These are phyloP conservation scores for Neophaeococcomyces aloes DNA, from an alignment of 2,329 filamentous ascomycete species.

Conservation along the genomic window DNA sequence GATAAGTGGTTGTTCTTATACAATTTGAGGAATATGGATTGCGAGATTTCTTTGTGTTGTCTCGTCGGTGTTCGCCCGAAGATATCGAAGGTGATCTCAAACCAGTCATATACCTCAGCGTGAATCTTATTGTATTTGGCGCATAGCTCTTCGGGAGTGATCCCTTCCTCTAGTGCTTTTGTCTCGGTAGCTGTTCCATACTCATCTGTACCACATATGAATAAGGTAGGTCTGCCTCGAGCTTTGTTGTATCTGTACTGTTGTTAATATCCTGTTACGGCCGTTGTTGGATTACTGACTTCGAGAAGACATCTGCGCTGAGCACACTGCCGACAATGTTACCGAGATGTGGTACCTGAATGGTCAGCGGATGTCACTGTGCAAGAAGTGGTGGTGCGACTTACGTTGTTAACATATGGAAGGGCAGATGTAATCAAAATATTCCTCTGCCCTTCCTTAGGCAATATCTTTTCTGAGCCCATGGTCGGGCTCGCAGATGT, in stretches of 20 bases:
- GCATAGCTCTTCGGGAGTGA: constrained; percentile 75
- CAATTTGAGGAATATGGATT: constrained; percentile 81
- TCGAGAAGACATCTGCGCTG: constrained; percentile 73
- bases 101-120: constrained; percentile 89
- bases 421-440: constrained; percentile 85
- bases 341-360: constrained; percentile 67
- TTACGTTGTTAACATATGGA: constrained; percentile 66
- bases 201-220: constrained; percentile 81
- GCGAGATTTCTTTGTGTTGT: constrained; percentile 84
- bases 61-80: constrained; percentile 86
- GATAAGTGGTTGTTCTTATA: constrained; percentile 79
- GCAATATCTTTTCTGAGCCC: constrained; percentile 41
- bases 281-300: constrained; percentile 13
- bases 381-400: not conserved
- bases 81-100: constrained; percentile 86
- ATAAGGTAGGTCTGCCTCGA: constrained; percentile 68
- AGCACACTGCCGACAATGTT: constrained; percentile 83
- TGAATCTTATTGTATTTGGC: constrained; percentile 87
- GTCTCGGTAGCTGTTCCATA: constrained; percentile 95
- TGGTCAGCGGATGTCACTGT: constrained; percentile 33
- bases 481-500: constrained; percentile 15
- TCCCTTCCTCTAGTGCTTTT: constrained; percentile 78
- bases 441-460: constrained; percentile 66
- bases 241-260: constrained; percentile 56
- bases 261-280: not conserved